Evolutionary conservation across 169 alveolate genomes (phyloP), one percentile per base, ranked within the genome.

Genomic region (Cryptosporidium andersoni): DNA sequence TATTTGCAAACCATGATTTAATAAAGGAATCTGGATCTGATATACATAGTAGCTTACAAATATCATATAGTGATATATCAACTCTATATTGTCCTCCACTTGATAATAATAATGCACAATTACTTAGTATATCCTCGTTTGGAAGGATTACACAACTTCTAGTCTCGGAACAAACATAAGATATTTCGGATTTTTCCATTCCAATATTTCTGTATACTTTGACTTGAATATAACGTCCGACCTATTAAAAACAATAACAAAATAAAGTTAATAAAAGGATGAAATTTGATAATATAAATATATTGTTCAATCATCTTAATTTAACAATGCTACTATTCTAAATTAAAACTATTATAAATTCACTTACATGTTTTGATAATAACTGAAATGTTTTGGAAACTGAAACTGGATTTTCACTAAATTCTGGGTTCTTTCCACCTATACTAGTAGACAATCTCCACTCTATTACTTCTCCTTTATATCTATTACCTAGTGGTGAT

Each of bases 171-270:
- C 9, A 58, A 43, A 74, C 51, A 45, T 14, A 74, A 34, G 67
- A 58, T 25, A 25, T 25, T 8, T 74, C 85, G 2, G 85, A 37
- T 36, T 58, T 58, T 12, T 74, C 85, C 40, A 58, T 45, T 42
- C 85, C 85, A 47, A 74, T 74, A 34, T 74, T 68, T 36, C 85
- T 74, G 25, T 25, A 74, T 40, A 74, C 63, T 12, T 36, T 53
- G 55, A 68, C 85, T 6, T 74, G 85, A 12, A 74, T 42, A 36
- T 55, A 74, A 58, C 85, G 37, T 60, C 85, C 85, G 60, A 74
- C 62, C 85, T 74, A 56, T n/a, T 11, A 37, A 1, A 12, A 12
- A 1, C 11, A 55, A 11, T 55, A 55, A 7, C 12, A 55, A 1
- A 16, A n/a, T 55, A 55, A 55, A 55, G 25, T n/a, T 11, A 55